Base-by-base conservation (phyloP, 805 yeast species). In the Jamesozyma spencerorum region DNA sequence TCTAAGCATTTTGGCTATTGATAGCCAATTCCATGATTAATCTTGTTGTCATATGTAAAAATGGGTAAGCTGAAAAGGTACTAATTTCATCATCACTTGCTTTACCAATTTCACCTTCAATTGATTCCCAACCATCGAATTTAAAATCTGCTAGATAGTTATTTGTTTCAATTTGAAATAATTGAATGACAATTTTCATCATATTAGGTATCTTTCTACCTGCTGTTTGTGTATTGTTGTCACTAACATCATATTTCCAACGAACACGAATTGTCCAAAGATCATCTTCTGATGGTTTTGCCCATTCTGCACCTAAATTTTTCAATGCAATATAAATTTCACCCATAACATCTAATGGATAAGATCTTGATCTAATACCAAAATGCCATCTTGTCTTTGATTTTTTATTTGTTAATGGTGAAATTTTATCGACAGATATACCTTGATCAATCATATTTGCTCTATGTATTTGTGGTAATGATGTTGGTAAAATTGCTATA, bases 301-400 rank as follows among this genome's bases (percentile, higher is more conserved):
- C 85, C 97, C 97, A 92, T 62, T 92, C 97, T 0, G 97, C 97
- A 1, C 96, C 97, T 40, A 92, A 67, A 54, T 85, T 86, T 63
- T 85, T 85, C 57, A 92, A 70, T 1, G 97, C 97, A 36, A 96
- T 72, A 64, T 92, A 92, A 34, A 92, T 88, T 60, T 92, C 98
- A 20, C 97, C 96, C 97, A 92, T 92, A 3, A 92, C 98, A 62
- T 92, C 98, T 51, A 92, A 70, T 27, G 98, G 97, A 58, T 92
- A 92, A 1, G 96, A 85, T 54, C 97, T 73, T 7, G 96, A 86
- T 58, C 98, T 72, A 45, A 92, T 92, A 49, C 98, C 98, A 58
- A 92, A 92, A 68, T 92, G 98, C 98, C 98, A 92, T 63, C 95
- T 79, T 5, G 95, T 85, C 63, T 87, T 90, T 46, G 90, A 83